Evolutionary conservation across 2,329 filamentous ascomycete species (phyloP).

Genomic region (Alternaria sp.): DNA sequence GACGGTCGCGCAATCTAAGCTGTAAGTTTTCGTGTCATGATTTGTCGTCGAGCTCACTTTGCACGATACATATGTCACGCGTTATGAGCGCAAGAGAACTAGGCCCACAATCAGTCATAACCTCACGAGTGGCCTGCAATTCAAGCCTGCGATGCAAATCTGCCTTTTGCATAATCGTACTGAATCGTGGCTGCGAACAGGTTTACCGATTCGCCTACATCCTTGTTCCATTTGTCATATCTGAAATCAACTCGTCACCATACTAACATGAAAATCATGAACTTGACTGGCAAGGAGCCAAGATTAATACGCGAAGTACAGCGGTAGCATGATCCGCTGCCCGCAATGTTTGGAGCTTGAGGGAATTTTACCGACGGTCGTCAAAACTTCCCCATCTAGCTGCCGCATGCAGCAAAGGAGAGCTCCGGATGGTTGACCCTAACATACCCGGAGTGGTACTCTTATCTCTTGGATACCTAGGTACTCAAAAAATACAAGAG

Average conservation of each 20-base stretch:
- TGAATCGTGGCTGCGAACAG: slow-evolving; percentile 23
- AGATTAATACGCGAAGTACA: slow-evolving; percentile 16
- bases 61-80: slow-evolving; percentile 4
- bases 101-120: neutral
- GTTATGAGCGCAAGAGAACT: neutral
- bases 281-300: slow-evolving; percentile 13
- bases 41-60: slow-evolving; percentile 15
- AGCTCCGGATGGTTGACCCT: neutral
- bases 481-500: neutral
- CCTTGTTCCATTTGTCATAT: slow-evolving; percentile 26
- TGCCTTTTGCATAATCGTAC: slow-evolving; percentile 12
- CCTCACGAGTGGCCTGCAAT: slow-evolving; percentile 1
- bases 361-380: neutral
- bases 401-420: neutral
- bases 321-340: slow-evolving; percentile 9
- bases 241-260: slow-evolving; percentile 18
- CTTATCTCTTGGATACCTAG: neutral
- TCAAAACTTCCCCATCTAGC: neutral
- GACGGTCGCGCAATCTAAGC: slow-evolving; percentile 16
- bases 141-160: slow-evolving; percentile 25
- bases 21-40: slow-evolving; percentile 22
- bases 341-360: neutral
- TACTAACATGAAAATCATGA: slow-evolving; percentile 17
- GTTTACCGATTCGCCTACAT: slow-evolving; percentile 14
- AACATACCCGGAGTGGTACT: neutral